Percentiles rank a stretch among this genome's conserved stretches.
These are phyloP conservation scores for Phyllosticta paracitricarpa DNA, from an alignment of 2,329 filamentous ascomycete genomes.

Conservation along the genomic window DNA sequence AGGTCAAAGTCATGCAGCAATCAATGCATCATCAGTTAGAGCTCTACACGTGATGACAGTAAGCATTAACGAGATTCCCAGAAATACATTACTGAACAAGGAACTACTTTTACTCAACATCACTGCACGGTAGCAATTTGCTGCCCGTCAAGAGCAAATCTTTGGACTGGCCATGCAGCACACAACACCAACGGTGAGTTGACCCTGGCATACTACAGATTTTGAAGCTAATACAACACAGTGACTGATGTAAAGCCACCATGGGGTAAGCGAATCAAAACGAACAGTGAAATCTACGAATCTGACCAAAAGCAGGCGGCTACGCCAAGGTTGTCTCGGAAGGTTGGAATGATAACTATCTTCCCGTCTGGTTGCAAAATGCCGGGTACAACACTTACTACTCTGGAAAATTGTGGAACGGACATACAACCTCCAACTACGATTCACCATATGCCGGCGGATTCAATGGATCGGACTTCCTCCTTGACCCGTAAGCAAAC, in stretches of 20 bases:
- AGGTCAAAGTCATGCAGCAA: background rate
- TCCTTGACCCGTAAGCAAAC: slow-evolving; percentile 46
- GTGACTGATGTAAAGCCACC: slow-evolving; percentile 48
- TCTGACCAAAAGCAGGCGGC: slow-evolving; percentile 24
- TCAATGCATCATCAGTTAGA: background rate
- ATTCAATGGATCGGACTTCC: slow-evolving; percentile 46
- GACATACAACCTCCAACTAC: slow-evolving; percentile 52
- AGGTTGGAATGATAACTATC: slow-evolving; percentile 56
- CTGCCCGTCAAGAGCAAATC: slow-evolving; percentile 55
- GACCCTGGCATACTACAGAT: background rate
- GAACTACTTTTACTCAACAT: slow-evolving; percentile 51
- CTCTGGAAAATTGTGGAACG: slow-evolving; percentile 63
- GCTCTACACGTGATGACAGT: background rate
- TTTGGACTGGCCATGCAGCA: slow-evolving; percentile 56
- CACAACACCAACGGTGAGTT: slow-evolving; percentile 54
- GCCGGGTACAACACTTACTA: slow-evolving; percentile 64
- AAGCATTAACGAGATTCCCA: background rate
- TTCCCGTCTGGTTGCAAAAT: slow-evolving; percentile 61
- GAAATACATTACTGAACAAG: slow-evolving; percentile 47
- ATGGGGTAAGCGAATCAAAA: slow-evolving; percentile 26
- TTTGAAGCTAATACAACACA: background rate
- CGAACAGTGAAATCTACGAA: too few species aligned
- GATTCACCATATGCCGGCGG: slow-evolving; percentile 47
- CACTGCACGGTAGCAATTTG: slow-evolving; percentile 59
- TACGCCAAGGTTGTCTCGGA: slow-evolving; percentile 58